Evolutionary conservation across 2,329 filamentous ascomycete species (phyloP), one percentile per base, ranked within the genome.

Genomic region (Remersonia thermophila): DNA sequence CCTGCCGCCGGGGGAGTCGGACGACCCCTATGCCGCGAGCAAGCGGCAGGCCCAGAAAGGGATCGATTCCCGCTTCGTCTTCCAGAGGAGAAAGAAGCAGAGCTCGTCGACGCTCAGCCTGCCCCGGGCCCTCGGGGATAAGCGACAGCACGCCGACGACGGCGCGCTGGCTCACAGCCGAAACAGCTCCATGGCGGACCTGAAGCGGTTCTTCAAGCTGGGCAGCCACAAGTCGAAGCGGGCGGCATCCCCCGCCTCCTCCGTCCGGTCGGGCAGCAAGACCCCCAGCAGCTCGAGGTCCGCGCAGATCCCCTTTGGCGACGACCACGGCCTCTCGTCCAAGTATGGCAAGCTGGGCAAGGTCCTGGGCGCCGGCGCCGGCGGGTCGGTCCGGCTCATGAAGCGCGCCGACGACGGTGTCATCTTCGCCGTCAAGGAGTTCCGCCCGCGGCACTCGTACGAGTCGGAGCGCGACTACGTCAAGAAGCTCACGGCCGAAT

Each of bases 351-450:
- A 95, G 55, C 80, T 98, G 46, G 91, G 89, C 39, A 91, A 84
- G 55, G 84, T 96, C 1, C 69, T 98, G 10, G 91, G 91, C 4
- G 89, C 89, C 18, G 91, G 91, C 17, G 91, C 91, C 18, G 91
- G 91, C 34, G 91, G 91, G 17, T 96, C 89, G 0, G 91, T 98
- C 12, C 76, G 89, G 46, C 62, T 98, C 34, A 85, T 98, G 79
- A 95, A 91, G 64, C 76, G 91, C 42, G 89, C 79, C 52, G 87
- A 84, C 44, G 91, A 98, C 53, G 82, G 82, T 17, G 85, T 84
- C 6, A 91, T 93, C 0, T 98, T 98, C 58, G 91, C 91, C 1
- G 91, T 96, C 36, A 98, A 98, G 60, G 89, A 98, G 55, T 98
- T 98, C 61, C 71, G 91, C 36, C 78, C 89, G 37, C 77, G 85